Conservation (phyloP, 2,329 filamentous ascomycete genomes). For the Fusarium concolor region DNA sequence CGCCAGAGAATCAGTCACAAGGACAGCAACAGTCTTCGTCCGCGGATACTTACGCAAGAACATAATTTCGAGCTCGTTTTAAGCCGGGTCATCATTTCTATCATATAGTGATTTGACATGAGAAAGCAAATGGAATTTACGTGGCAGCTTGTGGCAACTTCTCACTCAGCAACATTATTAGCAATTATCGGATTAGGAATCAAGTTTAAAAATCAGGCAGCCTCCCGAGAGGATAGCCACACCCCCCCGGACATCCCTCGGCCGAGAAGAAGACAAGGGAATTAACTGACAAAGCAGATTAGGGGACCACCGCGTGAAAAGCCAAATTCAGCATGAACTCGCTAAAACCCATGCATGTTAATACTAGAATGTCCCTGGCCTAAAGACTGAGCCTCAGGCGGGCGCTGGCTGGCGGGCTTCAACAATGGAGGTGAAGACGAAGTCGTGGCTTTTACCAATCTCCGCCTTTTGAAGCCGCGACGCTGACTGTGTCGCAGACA, state of each 20-base stretch:
- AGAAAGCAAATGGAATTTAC: neutral
- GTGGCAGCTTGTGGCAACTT: conserved; percentile 32
- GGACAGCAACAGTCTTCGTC: neutral
- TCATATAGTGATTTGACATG: neutral
- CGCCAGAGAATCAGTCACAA: conserved; percentile 23
- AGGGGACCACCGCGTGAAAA: conserved; percentile 29
- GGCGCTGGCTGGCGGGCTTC: conserved; percentile 22
- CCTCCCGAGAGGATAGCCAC: conserved; percentile 16
- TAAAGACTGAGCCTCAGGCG: conserved; percentile 3
- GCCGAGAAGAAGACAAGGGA: conserved; percentile 24
- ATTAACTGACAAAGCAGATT: conserved; percentile 39
- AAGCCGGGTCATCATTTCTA: neutral
- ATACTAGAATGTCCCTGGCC: neutral
- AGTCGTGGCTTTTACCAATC: conserved; percentile 13
- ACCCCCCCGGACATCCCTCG: conserved; percentile 21
- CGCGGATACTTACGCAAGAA: neutral
- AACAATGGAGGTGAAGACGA: neutral
- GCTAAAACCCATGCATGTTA: too few relatives aligned
- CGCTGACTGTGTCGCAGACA: conserved; percentile 33
- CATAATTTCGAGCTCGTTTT: neutral
- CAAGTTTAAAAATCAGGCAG: conserved; percentile 23
- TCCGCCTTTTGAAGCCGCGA: conserved; percentile 33
- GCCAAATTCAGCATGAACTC: conserved; percentile 16
- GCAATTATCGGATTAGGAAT: conserved; percentile 39
- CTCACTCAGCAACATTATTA: conserved; percentile 22